Base-by-base conservation (phyloP, 805 yeast genomes). In the Pichia ethanolica region DNA sequence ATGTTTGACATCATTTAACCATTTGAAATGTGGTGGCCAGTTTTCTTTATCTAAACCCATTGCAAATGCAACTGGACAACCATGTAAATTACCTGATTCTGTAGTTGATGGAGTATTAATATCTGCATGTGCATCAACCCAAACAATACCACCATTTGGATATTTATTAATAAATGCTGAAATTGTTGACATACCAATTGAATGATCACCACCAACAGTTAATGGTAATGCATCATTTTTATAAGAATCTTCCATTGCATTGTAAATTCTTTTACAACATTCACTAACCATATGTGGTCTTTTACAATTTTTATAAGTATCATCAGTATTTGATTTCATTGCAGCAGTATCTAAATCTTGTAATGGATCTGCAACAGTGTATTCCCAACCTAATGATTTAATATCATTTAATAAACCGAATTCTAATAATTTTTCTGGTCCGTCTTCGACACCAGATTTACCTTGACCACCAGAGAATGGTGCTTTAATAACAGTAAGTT, bases 41-140 rank as follows among this genome's bases (percentile, higher is more conserved):
- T 75, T 64, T 37, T 78, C 81, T 47, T 69, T 66, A 56, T 86
- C 88, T 47, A 90, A 71, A 3, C 97, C 97, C 78, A 89, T 73
- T 49, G 91, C 72, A 64, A 93, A 93, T 3, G 96, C 80, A 35
- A 91, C 89, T 2, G 99, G 99, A 66, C 97, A 90, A 6, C 99
- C 99, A 66, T 91, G 99, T 59, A 91, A 73, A 67, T 91, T 93
- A 39, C 98, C 98, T 7, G 91, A 81, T 32, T 77, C 84, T 2
- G 97, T 82, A 8, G 89, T 80, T 35, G 74, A 72, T 10, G 96
- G 87, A 1, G 97, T 85, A 72, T 93, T 93, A 64, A 93, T 84
- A 66, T 91, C 99, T 20, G 98, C 97, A 66, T 91, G 99, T 0
- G 99, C 99, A 69, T 91, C 99, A 59, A 91, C 84, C 99, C 99